These are phyloP conservation scores for Pythium dissotocum DNA, from an alignment of 352 stramenopile genomes.

Conservation along the genomic window DNA sequence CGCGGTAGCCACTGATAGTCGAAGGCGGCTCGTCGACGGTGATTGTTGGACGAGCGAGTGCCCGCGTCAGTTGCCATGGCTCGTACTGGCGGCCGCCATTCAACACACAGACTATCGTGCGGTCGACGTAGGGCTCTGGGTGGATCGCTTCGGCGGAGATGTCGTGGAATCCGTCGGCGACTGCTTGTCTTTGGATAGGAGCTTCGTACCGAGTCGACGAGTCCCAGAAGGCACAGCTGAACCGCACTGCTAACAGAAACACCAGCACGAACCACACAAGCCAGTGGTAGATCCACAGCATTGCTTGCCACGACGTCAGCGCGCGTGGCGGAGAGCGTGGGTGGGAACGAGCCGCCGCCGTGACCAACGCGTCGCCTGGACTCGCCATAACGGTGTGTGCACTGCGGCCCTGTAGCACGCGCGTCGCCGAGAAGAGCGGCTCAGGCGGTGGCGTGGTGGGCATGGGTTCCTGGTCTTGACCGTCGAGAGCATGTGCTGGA, in stretches of 20 bases:
- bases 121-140: constrained; percentile 17
- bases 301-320: constrained; percentile 9
- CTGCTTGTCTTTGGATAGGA: not conserved
- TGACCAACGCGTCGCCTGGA: not conserved
- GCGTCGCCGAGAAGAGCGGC: not conserved
- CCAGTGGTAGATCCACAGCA: constrained; percentile 19
- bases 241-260: not conserved
- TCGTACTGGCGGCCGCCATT: constrained; percentile 20
- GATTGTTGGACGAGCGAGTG: not conserved
- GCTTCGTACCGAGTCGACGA: constrained; percentile 6
- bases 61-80: constrained; percentile 3
- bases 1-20: constrained; percentile 12
- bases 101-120: constrained; percentile 11
- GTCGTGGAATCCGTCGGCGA: not conserved
- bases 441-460: not conserved
- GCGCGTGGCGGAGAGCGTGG: not conserved
- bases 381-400: not conserved
- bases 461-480: not conserved
- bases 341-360: no score
- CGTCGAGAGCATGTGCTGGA: not conserved
- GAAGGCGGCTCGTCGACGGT: not conserved
- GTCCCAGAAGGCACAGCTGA: constrained; percentile 22
- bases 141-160: not conserved
- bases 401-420: not conserved
- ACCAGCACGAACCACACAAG: constrained; percentile 13